Conservation (phyloP, 2,329 filamentous ascomycete genomes). For the Fusarium incarnatum region DNA sequence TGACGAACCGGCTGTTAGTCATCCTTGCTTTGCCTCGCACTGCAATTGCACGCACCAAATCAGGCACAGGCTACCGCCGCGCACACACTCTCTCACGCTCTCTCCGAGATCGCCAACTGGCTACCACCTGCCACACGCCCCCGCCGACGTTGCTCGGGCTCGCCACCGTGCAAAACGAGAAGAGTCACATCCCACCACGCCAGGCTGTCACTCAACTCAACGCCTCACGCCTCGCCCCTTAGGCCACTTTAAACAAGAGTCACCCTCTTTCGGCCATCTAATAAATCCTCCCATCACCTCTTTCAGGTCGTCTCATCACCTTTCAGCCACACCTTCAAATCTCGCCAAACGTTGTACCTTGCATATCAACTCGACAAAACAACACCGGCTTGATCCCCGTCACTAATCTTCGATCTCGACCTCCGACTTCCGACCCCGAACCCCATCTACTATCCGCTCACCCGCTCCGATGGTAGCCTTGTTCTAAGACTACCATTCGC, state of each 20-base stretch:
- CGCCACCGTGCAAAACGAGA: conserved; percentile 52
- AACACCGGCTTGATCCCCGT: conserved; percentile 35
- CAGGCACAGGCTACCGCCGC: conserved; percentile 45
- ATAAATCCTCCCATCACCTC: conserved; percentile 48
- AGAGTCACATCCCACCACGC: conserved; percentile 53
- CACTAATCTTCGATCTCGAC: conserved; percentile 26
- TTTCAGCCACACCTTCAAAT: conserved; percentile 44
- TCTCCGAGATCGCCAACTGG: conserved; percentile 56
- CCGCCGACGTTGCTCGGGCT: conserved; percentile 50
- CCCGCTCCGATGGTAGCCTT: conserved; percentile 52
- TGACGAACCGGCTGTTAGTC: conserved; percentile 43
- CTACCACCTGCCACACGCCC: conserved; percentile 48
- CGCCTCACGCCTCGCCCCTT: conserved; percentile 51
- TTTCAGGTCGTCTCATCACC: conserved; percentile 35
- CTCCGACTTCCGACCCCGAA: conserved; percentile 17
- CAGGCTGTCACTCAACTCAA: conserved; percentile 44
- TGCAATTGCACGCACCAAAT: conserved; percentile 19
- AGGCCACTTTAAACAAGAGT: conserved; percentile 52
- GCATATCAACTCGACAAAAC: conserved; percentile 29
- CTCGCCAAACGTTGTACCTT: conserved; percentile 48
- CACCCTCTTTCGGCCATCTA: conserved; percentile 45
- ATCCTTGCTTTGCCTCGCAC: conserved; percentile 28
- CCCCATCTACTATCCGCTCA: conserved; percentile 22
- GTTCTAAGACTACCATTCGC: conserved; percentile 48
- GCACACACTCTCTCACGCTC: conserved; percentile 50